phyloP scores from a whole-genome alignment of 2,329 filamentous ascomycete genomes.

The Coccinonectria pachysandricola region DNA sequence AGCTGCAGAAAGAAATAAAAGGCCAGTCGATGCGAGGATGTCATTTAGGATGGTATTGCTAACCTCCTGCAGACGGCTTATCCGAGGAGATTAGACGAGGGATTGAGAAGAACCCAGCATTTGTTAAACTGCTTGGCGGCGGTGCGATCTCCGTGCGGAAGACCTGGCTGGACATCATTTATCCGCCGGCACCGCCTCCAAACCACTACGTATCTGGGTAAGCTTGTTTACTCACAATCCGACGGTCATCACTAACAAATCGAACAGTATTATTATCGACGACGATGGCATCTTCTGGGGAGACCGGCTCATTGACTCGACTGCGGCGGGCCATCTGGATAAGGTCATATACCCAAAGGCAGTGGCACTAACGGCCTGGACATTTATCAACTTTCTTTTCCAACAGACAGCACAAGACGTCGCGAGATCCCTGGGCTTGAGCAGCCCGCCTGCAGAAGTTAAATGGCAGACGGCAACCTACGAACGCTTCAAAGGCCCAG shows the following conservation, averaged over 20 bases:
- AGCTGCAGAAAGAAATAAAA: constrained; percentile 37
- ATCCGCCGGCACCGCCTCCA: constrained; percentile 48
- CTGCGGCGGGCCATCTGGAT: constrained; percentile 32
- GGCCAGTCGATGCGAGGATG: constrained; percentile 26
- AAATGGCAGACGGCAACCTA: constrained; percentile 24
- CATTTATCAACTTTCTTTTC: constrained; percentile 38
- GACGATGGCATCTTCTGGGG: constrained; percentile 38
- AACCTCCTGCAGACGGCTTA: constrained; percentile 18
- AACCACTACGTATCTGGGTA: constrained; percentile 51
- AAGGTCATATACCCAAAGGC: constrained; percentile 45
- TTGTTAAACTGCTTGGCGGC: constrained; percentile 35
- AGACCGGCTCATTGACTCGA: constrained; percentile 37
- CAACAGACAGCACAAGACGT: constrained; percentile 34
- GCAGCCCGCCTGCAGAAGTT: constrained; percentile 14
- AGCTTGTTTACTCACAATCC: constrained; percentile 9
- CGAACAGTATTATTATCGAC: constrained; percentile 41
- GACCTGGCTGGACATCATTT: constrained; percentile 52
- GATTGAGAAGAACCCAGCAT: constrained; percentile 30
- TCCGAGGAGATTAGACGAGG: constrained; percentile 24
- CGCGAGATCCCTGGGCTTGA: constrained; percentile 35
- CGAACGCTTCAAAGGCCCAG: constrained; percentile 18
- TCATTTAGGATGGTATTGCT: too few relatives aligned
- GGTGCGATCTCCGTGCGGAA: constrained; percentile 37
- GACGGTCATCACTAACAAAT: constrained; percentile 11
- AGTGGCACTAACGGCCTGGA: constrained; percentile 40